Conservation (phyloP, 2,329 filamentous ascomycete genomes). For the Trichophyton equinum region DNA sequence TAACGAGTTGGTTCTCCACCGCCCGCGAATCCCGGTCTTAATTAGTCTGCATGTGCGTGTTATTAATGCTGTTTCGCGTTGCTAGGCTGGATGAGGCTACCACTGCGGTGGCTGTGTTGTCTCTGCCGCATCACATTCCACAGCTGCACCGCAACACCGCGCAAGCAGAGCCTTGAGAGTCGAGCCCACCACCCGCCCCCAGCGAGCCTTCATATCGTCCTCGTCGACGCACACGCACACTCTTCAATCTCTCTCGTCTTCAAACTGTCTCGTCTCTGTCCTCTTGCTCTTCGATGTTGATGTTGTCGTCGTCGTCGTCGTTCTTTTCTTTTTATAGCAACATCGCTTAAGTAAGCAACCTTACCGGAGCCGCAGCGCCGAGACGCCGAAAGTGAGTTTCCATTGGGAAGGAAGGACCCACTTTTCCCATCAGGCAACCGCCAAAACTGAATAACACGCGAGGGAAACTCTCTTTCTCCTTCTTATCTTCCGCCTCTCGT, state of each 20-base stretch:
- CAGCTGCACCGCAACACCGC: too few relatives aligned
- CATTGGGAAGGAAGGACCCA: not conserved
- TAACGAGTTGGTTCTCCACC: not conserved
- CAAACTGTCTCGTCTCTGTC: too few relatives aligned
- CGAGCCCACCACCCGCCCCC: too few relatives aligned
- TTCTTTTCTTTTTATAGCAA: not conserved
- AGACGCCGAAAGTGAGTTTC: not conserved
- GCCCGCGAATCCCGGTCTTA: too few relatives aligned
- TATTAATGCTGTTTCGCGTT: not conserved
- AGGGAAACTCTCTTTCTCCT: too few relatives aligned
- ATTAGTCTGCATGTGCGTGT: too few relatives aligned
- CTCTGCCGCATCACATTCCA: not conserved
- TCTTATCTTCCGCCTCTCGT: not conserved
- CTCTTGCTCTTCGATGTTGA: too few relatives aligned
- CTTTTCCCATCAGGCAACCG: conserved; percentile 3
- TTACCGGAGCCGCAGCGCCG: not conserved
- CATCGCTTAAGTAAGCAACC: not conserved
- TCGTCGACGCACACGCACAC: too few relatives aligned
- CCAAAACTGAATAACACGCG: not conserved
- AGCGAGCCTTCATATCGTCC: not conserved
- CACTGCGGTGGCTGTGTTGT: not conserved
- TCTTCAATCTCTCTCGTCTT: too few relatives aligned
- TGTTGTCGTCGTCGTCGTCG: too few relatives aligned
- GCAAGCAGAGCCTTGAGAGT: too few relatives aligned
- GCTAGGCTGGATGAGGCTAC: not conserved